Base-by-base conservation (phyloP, 1,139 yeast genomes). In the Pichia sp. region DNA sequence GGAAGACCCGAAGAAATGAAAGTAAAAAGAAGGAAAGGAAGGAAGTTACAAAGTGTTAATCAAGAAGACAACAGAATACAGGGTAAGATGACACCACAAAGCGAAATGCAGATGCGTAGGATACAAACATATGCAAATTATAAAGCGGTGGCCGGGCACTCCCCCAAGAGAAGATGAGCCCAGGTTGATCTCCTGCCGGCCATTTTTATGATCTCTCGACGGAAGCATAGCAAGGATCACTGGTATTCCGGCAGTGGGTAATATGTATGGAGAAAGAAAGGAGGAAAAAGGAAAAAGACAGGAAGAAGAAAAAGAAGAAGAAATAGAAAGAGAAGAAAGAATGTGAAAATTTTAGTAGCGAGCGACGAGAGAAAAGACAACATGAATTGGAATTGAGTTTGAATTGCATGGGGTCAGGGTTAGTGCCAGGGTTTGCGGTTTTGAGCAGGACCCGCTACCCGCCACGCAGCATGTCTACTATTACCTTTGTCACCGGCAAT, bases 401-500 rank as follows among this genome's bases (percentile, higher is more conserved):
- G 28, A 22, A 5, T 18, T 1, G 13, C 8, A 28, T 27, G 28
- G 38, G 27, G 33, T 15, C n/a, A 35, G 38, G 27, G 33, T 15
- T 19, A n/a, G 24, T 28, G 10, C 11, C 9, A 24, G 5, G 13
- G 16, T 15, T 15, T 15, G 13, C 16, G 9, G 9, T 21, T 6
- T 21, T 21, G 9, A 21, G 23, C 9, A 21, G n/a, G n/a, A n/a
- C n/a, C n/a, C n/a, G n/a, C n/a, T n/a, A n/a, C n/a, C n/a, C n/a
- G n/a, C n/a, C 22, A n/a, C 13, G 6, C 3, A 29, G 6, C 1
- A 29, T 29, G 32, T 29, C 32, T 19, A 19, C 32, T 4, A 13
- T 43, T 16, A 77, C 83, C 5, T 83, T 83, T 60, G 89, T 83
- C 31, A 84, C 95, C 3, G 64, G 98, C 16, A 91, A 91, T 62